Conservation (phyloP, 2,329 filamentous ascomycete genomes). For the Pseudocercospora pini-densiflorae region DNA sequence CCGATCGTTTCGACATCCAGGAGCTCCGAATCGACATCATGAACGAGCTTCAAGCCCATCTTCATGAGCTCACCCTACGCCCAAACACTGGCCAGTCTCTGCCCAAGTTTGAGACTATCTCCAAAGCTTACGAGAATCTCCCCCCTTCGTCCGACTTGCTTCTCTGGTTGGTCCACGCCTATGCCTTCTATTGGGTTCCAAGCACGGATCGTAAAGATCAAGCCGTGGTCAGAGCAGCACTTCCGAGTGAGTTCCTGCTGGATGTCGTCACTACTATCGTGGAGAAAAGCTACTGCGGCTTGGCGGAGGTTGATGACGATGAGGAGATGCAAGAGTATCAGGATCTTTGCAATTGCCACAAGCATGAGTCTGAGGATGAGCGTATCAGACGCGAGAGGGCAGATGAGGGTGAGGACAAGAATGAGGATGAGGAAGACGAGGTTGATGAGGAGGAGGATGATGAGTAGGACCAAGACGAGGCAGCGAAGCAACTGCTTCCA, state of each 20-base stretch:
- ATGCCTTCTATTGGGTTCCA: too few species aligned
- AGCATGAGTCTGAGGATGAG: not conserved
- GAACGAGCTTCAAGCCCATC: not conserved
- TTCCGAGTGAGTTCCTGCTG: too few species aligned
- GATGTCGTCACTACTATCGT: not conserved
- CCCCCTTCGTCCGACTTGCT: too few species aligned
- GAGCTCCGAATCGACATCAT: not conserved
- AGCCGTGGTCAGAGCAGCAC: too few species aligned
- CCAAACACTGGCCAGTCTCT: not conserved
- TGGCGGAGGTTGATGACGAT: not conserved
- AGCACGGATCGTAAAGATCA: too few species aligned
- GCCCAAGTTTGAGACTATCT: not conserved
- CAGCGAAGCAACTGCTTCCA: too few species aligned
- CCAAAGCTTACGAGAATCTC: too few species aligned
- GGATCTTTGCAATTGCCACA: not conserved
- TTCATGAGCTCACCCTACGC: not conserved
- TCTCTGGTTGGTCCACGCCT: too few species aligned
- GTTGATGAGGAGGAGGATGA: not conserved
- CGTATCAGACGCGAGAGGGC: not conserved
- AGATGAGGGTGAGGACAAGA: not conserved
- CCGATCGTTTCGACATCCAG: conserved; percentile 11
- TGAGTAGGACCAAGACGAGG: not conserved
- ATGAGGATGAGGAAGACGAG: not conserved
- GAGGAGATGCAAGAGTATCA: not conserved
- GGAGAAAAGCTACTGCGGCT: not conserved